phyloP scores from a whole-genome alignment of 345 rosid genomes.

The Eucalyptus brandiana region DNA sequence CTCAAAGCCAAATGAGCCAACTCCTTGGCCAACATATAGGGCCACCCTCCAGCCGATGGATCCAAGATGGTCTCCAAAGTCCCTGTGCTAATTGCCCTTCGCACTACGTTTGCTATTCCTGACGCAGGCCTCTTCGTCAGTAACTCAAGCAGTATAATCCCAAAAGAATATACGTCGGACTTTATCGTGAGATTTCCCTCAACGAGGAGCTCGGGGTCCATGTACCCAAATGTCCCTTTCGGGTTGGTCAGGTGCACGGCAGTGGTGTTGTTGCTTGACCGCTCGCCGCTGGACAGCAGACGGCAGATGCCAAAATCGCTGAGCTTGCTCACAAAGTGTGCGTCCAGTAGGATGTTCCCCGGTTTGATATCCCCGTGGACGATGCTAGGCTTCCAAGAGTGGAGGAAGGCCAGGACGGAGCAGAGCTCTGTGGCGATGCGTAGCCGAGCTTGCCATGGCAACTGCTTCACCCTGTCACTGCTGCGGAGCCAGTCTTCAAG shows the following conservation, averaged over 20 bases:
- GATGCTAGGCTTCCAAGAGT: slow-evolving; percentile 58
- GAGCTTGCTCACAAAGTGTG: slow-evolving; percentile 59
- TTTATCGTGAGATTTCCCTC: slow-evolving; percentile 3
- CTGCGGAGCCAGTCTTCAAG: slow-evolving; percentile 78
- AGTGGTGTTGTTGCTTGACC: background rate
- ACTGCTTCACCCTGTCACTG: slow-evolving; percentile 40
- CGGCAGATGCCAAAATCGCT: slow-evolving; percentile 63
- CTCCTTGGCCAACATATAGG: background rate
- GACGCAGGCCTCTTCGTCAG: slow-evolving; percentile 55
- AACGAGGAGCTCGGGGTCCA: slow-evolving; percentile 61
- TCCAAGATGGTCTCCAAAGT: background rate
- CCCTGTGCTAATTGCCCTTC: background rate
- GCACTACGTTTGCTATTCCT: background rate
- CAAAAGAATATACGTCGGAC: slow-evolving; percentile 83
- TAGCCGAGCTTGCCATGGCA: slow-evolving; percentile 72
- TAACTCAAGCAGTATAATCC: slow-evolving; percentile 52
- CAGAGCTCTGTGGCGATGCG: slow-evolving; percentile 66
- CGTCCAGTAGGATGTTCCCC: slow-evolving; percentile 64
- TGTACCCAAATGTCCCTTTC: background rate
- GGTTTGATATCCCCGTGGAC: slow-evolving; percentile 85
- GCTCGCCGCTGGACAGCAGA: background rate
- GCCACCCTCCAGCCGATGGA: background rate
- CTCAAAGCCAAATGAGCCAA: background rate
- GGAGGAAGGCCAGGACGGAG: slow-evolving; percentile 73
- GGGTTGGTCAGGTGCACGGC: background rate